phyloP scores from a whole-genome alignment of 257 asterid genomes.

The Solanum neorickii region DNA sequence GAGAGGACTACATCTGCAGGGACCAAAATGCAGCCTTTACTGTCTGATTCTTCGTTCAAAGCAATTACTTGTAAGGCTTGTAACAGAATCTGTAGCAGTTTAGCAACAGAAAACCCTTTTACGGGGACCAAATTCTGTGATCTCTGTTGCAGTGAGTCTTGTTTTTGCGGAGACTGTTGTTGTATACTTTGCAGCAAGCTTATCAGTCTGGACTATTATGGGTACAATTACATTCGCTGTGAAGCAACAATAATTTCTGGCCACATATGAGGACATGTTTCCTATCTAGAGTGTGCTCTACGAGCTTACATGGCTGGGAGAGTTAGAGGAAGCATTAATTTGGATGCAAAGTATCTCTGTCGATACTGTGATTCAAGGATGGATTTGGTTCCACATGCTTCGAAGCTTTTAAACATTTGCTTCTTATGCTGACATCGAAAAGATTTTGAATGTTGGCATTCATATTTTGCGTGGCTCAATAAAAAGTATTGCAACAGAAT shows the following conservation, averaged over 20 bases:
- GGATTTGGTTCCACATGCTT: slow-evolving; percentile 46
- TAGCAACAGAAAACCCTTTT: slow-evolving; percentile 16
- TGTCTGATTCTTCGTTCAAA: slow-evolving; percentile 7
- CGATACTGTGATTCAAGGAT: slow-evolving; percentile 74
- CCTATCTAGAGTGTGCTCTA: slow-evolving; percentile 67
- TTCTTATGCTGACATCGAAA: slow-evolving; percentile 30
- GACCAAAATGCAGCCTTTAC: background rate
- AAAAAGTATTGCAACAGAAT: slow-evolving; percentile 32
- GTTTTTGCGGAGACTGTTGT: slow-evolving; percentile 71
- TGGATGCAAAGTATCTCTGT: slow-evolving; percentile 79
- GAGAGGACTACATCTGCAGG: slow-evolving; percentile 2
- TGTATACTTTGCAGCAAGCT: slow-evolving; percentile 69
- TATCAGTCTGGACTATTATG: slow-evolving; percentile 14
- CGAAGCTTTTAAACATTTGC: slow-evolving; percentile 29
- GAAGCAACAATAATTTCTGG: slow-evolving; percentile 30
- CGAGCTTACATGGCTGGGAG: slow-evolving; percentile 78
- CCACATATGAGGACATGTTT: slow-evolving; percentile 42
- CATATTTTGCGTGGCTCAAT: slow-evolving; percentile 41
- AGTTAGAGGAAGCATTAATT: slow-evolving; percentile 55
- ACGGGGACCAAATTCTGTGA: slow-evolving; percentile 42
- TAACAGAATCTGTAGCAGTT: slow-evolving; percentile 40
- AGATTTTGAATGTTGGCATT: slow-evolving; percentile 36
- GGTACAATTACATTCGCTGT: slow-evolving; percentile 43
- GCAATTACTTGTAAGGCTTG: slow-evolving; percentile 48
- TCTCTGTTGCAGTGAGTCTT: slow-evolving; percentile 56